Base-by-base conservation (phyloP, 1,139 yeast species). In the Saccharomycopsis hybrid region DNA sequence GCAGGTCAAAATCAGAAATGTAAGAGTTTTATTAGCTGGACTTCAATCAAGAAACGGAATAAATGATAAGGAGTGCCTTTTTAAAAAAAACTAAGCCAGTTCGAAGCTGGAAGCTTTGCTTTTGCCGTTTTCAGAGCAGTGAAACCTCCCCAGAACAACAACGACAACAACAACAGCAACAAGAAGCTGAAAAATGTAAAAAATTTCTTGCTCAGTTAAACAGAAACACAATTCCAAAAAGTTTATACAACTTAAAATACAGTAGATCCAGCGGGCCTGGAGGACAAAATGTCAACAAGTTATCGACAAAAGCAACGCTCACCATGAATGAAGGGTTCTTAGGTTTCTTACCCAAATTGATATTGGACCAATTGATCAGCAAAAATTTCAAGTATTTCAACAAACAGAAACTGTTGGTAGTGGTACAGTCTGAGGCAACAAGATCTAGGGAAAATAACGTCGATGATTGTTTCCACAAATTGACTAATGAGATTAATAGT, bases 231-330 rank as follows among this genome's bases (percentile, higher is more conserved):
- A 68, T 85, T 1, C 94, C 92, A 0, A 62, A 66, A 8, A 60
- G 65, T 32, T 60, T 68, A 25, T 85, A 85, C 59, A 66, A 69
- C 1, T 65, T 82, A 2, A 63, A 78, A 0, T 89, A 71, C 64
- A 78, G 87, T 48, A 68, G 95, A 54, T 77, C 95, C 0, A 83
- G 95, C 9, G 97, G 97, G 0, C 90, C 96, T 0, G 97, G 97
- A 0, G 97, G 97, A 0, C 97, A 90, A 59, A 86, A 90, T 61
- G 97, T 90, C 13, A 90, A 90, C 64, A 90, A 88, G 56, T 77
- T 88, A 0, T 80, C 81, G 11, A 78, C 92, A 2, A 89, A 89
- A 60, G 95, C 94, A 2, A 80, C 92, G 0, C 64, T 90, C 9
- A 69, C 78, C 2, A 61, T 87, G 0, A 64, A 67, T 1, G 65